Percentiles rank a stretch among this genome's conserved stretches.
phyloP scores from a whole-genome alignment of 371 early-diverging fungal species.

The Mortierella sp. region DNA sequence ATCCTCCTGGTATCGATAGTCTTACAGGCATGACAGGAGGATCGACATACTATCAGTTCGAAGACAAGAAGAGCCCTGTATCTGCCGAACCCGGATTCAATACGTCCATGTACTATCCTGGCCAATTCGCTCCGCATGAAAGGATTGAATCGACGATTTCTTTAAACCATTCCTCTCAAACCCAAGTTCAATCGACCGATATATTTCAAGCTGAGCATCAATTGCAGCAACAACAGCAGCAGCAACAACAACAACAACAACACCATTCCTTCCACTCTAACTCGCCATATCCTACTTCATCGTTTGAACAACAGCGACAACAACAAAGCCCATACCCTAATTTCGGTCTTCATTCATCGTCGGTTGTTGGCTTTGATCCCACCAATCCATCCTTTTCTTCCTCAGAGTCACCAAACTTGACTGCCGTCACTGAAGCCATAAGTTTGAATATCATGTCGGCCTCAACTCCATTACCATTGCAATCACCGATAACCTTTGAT shows the following conservation, averaged over 20 bases:
- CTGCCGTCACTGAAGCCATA: constrained; percentile 15
- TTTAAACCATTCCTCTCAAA: constrained; percentile 14
- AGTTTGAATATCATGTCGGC: constrained; percentile 17
- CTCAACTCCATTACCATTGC: constrained; percentile 25
- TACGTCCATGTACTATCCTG: constrained; percentile 11
- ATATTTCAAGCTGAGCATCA: constrained; percentile 6
- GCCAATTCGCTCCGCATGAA: constrained; percentile 15
- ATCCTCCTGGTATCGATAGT: constrained; percentile 16
- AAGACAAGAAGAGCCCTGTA: constrained; percentile 11
- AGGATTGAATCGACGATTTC: constrained; percentile 21
- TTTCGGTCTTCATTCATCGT: constrained; percentile 15
- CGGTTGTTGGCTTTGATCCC: constrained; percentile 21
- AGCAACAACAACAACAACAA: too few species aligned
- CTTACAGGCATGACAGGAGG: constrained; percentile 12
- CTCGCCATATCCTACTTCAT: not conserved
- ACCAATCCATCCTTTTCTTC: constrained; percentile 17
- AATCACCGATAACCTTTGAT: constrained; percentile 13
- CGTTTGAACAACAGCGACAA: constrained; percentile 15
- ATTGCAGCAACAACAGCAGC: constrained; percentile 14
- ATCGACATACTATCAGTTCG: constrained; percentile 3
- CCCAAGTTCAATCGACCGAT: not conserved
- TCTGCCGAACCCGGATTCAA: constrained; percentile 19
- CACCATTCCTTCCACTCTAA: constrained; percentile 2
- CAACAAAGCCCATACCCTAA: constrained; percentile 9
- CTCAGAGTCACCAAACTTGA: constrained; percentile 19